Base-by-base conservation (phyloP, 352 stramenopile genomes). In the Thalassiosira oceanica region DNA sequence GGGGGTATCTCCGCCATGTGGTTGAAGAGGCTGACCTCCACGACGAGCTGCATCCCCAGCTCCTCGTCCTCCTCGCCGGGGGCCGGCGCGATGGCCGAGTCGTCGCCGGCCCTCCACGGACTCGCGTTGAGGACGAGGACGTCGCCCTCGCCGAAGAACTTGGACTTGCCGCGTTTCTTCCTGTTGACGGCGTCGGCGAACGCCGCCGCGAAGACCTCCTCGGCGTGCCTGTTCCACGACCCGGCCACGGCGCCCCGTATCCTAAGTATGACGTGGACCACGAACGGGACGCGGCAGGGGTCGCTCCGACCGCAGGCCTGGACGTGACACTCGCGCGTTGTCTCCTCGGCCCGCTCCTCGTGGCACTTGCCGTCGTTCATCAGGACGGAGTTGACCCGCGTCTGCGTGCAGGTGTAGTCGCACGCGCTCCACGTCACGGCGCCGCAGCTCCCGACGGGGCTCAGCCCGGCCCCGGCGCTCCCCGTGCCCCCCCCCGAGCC, bases 21-120 rank as follows among this genome's bases (percentile, higher is more conserved):
- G 63, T 89, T 89, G 21, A 64, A 77, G 33, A 87, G 73, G 3
- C 74, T 83, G 50, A 78, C 64, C 48, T 87, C 74, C 0, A 86
- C 28, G 28, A 89, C 65, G 21, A 87, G 33, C 44, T 85, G 66
- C 37, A 84, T 77, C 13, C 78, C 74, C 35, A 74, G 18, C 36
- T 68, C 68, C 10, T 68, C 53, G 13, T 62, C 44, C 28, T 36
- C 36, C n/a, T 53, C 46, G 1, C 49, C 27, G n/a, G 37, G 20
- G 48, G 28, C 61, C 5, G 51, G 43, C 11, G 27, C 48, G 35
- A 72, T 69, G 23, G 67, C 48, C 11, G 65, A 42, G 31, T 80
- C 53, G 28, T 80, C 61, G 26, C 73, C 72, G 8, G 46, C 55
- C 46, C 56, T 45, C 78, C 78, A 89, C 27, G 75, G 68, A 29